phyloP scores from a whole-genome alignment of 345 rosid genomes.

The Gossypium raimondii region DNA sequence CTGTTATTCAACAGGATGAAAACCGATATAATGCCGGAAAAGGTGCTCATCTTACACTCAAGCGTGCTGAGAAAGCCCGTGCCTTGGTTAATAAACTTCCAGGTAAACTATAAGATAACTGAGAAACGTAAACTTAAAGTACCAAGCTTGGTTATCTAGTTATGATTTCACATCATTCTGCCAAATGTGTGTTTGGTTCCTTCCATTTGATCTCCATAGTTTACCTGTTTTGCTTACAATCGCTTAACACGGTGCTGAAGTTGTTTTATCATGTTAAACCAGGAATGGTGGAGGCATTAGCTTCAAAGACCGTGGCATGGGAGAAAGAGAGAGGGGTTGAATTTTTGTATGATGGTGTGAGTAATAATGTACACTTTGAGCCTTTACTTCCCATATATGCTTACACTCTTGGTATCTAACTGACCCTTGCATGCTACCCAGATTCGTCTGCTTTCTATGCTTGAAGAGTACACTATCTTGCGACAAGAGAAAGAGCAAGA shows the following conservation, averaged over 20 bases:
- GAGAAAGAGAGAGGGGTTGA: constrained; percentile 75
- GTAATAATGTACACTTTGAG: constrained; percentile 17
- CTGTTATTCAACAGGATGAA: constrained; percentile 60
- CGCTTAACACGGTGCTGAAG: neutral
- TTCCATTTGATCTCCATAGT: neutral
- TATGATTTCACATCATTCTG: constrained; percentile 6
- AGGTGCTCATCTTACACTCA: constrained; percentile 95
- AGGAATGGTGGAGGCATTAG: constrained; percentile 88
- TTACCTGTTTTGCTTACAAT: neutral
- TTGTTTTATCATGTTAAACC: constrained; percentile 20
- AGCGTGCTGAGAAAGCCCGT: constrained; percentile 99
- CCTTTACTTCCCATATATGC: neutral
- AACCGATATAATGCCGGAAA: constrained; percentile 94
- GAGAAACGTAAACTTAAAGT: neutral
- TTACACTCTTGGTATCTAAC: neutral
- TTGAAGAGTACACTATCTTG: constrained; percentile 70
- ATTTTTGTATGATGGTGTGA: constrained; percentile 91
- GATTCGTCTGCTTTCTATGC: constrained; percentile 86
- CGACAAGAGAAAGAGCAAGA: constrained; percentile 97
- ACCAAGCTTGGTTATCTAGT: neutral
- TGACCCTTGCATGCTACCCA: constrained; percentile 27
- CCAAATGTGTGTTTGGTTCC: neutral
- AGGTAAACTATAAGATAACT: constrained; percentile 36
- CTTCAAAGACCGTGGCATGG: constrained; percentile 83
- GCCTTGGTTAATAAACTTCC: constrained; percentile 84